phyloP scores from a whole-genome alignment of 1,284 basidiomycete species.

The Wallemia hederae region DNA sequence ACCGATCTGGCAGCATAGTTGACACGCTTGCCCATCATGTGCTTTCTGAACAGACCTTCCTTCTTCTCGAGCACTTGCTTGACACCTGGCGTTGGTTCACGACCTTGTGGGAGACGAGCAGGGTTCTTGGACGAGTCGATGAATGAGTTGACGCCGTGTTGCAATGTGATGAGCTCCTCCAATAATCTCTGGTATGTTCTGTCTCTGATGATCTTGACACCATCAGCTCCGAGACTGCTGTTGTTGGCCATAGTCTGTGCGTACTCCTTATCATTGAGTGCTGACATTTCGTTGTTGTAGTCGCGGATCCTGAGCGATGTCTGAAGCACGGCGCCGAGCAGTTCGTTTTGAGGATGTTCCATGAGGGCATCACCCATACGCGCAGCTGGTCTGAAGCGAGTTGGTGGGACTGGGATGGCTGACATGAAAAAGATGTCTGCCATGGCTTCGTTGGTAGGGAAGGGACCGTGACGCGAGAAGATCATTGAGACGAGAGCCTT shows the following conservation, averaged over 20 bases:
- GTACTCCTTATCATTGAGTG: constrained; percentile 12
- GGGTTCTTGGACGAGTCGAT: constrained; percentile 96
- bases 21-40: constrained; percentile 98
- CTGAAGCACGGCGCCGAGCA: constrained; percentile 55
- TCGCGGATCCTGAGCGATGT: constrained; percentile 58
- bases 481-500: constrained; percentile 49
- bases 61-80: constrained; percentile 98
- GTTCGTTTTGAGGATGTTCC: constrained; percentile 79
- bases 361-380: constrained; percentile 95
- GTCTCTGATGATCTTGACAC: constrained; percentile 20
- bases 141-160: constrained; percentile 86
- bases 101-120: constrained; percentile 49
- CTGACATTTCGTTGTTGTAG: constrained; percentile 35
- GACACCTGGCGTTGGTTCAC: constrained; percentile 72
- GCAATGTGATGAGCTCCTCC: constrained; percentile 60
- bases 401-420: constrained; percentile 82
- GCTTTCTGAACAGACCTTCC: constrained; percentile 88
- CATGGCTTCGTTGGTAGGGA: constrained; percentile 29
- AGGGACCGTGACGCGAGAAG: constrained; percentile 74
- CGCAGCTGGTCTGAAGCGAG: constrained; percentile 88
- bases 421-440: constrained; percentile 97
- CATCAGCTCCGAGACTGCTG: constrained; percentile 20
- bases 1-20: constrained; percentile 98
- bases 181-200: constrained; percentile 38
- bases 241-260: constrained; percentile 19